Evolutionary conservation across 768 basidiomycete genomes (phyloP), one percentile per base, ranked within the genome.

Genomic region (Rubroboletus pulcherrimus): DNA sequence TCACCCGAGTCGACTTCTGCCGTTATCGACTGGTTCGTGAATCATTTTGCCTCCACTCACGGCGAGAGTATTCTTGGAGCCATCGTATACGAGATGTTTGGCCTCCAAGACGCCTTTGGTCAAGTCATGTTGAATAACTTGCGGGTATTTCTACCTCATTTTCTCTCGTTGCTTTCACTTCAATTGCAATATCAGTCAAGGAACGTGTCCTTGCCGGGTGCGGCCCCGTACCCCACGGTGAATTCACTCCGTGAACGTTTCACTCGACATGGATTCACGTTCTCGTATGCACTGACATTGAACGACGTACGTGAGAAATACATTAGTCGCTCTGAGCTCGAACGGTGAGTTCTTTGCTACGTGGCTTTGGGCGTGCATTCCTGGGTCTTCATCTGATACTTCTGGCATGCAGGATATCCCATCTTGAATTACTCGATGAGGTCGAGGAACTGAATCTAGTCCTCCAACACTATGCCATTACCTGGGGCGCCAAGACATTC

Each of bases 371-470:
- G 34, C 7, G 14, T 30, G 24, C 40, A 5, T 21, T 49, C 11
- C 29, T 45, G 5, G 6, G 14, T 35, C 24, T 58, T 51, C 17
- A 10, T 45, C 19, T 52, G 29, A 38, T 26, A 45, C 29, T 12
- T 33, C 31, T 49, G 30, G 26, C 17, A 12, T 6, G 1, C 62
- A 93, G 93, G 63, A 87, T 95, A 64, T 80, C 89, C 0, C 76
- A 73, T 50, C 77, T 96, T 9, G 96, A 98, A 68, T 79, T 91
- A 71, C 78, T 98, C 6, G 96, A 98, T 7, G 96, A 98, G 71
- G 77, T 93, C 7, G 96, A 98, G 70, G 96, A 98, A 71, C 79
- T 98, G n/a, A 89, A 93, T 54, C 79, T 98, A 8, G 89, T 50
- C n/a, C 49, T 50, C 7, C 38, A 21, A 21, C 49, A 50, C 38